Evolutionary conservation across 2,329 filamentous ascomycete genomes (phyloP).

Genomic region (Verticillium zaregamsianum): DNA sequence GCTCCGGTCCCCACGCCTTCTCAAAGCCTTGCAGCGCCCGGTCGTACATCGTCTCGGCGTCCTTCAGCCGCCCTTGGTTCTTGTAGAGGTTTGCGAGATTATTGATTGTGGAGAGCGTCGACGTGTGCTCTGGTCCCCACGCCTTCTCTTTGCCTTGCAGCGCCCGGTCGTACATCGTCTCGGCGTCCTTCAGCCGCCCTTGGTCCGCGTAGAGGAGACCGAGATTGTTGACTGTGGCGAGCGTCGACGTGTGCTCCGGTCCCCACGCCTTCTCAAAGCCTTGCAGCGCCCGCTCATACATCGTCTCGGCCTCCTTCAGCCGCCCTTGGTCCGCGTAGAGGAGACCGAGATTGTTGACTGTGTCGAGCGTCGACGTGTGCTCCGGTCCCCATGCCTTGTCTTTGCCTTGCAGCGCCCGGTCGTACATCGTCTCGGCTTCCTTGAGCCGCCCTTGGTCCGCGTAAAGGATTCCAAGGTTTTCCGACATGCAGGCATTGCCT

Average conservation of each 20-base stretch:
- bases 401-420: constrained; percentile 20
- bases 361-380: constrained; percentile 15
- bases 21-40: too few species aligned
- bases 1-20: too few species aligned
- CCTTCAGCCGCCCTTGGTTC: too few species aligned
- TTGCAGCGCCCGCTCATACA: constrained; percentile 22
- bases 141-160: too few species aligned
- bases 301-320: constrained; percentile 19
- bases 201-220: constrained; percentile 19
- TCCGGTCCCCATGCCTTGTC: constrained; percentile 16
- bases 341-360: constrained; percentile 20
- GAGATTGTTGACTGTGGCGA: constrained; percentile 9
- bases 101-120: too few species aligned
- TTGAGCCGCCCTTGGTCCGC: constrained; percentile 12
- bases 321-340: constrained; percentile 19
- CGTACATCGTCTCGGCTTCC: constrained; percentile 21
- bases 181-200: constrained; percentile 18
- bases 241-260: constrained; percentile 5
- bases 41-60: too few species aligned
- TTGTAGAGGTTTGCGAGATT: too few species aligned
- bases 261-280: constrained; percentile 18
- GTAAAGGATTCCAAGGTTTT: not conserved
- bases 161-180: constrained; percentile 21
- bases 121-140: too few species aligned
- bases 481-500: not conserved